Conservation (phyloP, 2,329 filamentous ascomycete genomes). For the Xylaria sp. region DNA sequence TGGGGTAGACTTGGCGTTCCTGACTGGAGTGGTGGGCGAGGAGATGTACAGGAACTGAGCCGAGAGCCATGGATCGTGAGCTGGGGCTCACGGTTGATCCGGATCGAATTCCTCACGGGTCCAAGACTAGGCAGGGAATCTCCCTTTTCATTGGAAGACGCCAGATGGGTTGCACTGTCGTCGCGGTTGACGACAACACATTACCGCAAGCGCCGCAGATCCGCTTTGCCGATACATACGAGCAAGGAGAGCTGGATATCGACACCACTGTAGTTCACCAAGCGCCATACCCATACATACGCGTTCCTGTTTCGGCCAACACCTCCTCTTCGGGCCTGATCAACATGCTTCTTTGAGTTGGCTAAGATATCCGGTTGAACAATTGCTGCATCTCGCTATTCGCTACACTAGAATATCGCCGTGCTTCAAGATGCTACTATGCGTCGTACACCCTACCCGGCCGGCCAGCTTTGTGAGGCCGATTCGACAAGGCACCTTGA, state of each 20-base stretch:
- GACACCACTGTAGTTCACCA: constrained; percentile 14
- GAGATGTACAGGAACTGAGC: constrained; percentile 44
- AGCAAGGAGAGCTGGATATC: constrained; percentile 28
- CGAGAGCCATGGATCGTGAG: constrained; percentile 36
- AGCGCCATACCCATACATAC: constrained; percentile 24
- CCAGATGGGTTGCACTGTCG: constrained; percentile 25
- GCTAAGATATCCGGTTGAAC: constrained; percentile 33
- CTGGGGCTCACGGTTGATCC: constrained; percentile 44
- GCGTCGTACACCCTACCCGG: neutral
- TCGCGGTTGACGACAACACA: constrained; percentile 32
- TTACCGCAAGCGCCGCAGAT: constrained; percentile 37
- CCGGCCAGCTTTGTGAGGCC: neutral
- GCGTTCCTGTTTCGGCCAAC: constrained; percentile 33
- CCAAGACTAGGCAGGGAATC: constrained; percentile 38
- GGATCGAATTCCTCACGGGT: constrained; percentile 45
- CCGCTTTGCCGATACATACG: constrained; percentile 33
- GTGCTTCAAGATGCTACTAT: constrained; percentile 19
- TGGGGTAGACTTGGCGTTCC: constrained; percentile 44
- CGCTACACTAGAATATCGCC: constrained; percentile 11
- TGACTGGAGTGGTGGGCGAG: constrained; percentile 34
- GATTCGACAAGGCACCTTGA: constrained; percentile 6
- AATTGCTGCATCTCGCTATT: constrained; percentile 25
- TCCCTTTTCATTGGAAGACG: constrained; percentile 33
- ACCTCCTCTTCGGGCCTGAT: constrained; percentile 35
- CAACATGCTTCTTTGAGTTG: constrained; percentile 27